Evolutionary conservation across 305 asterid genomes (phyloP), one percentile per base, ranked within the genome.

Genomic region (Fraxinus dipetala): DNA sequence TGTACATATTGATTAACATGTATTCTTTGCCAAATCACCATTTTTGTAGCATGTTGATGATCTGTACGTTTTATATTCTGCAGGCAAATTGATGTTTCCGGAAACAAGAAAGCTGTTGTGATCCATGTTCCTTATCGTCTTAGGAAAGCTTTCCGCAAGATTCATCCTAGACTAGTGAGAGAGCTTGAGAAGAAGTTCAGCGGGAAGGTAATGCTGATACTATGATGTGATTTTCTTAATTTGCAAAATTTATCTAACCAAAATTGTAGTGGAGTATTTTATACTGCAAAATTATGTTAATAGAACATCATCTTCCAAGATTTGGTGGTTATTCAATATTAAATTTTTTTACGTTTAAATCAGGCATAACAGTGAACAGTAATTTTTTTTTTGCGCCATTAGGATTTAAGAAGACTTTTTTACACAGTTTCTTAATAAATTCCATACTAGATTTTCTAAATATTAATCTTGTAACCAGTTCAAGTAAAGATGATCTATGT

Each of bases 131-230:
- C 90, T 9, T 87, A 83, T 34, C 84, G 90, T 61, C 81, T 87
- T 48, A 83, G 87, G 87, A 87, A 87, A 84, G 88, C 87, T 76
- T 87, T 83, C 82, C 87, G 89, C 51, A 87, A 87, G 85, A 86
- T 85, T 76, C 89, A 87, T 38, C 85, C 78, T 75, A 86, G 88
- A 81, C 90, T 87, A 48, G 90, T 87, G 83, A 85, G 90, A 54
- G 90, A 87, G 84, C 85, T 87, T 78, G 90, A 87, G 87, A 87
- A 87, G 86, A 87, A 87, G 76, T 85, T 87, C 90, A 87, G 90
- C 40, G 89, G 90, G 38, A 87, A 85, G 90, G 90, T 87, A 83
- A 51, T 35, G 13, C 43, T 31, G 43, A 8, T 32, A 20, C 2
- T 48, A 7, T 0, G 6, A 14, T 78, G 75, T 54, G 45, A 31